Evolutionary conservation across 345 rosid genomes (phyloP), one percentile per base, ranked within the genome.

Genomic region (Brassica juncea): DNA sequence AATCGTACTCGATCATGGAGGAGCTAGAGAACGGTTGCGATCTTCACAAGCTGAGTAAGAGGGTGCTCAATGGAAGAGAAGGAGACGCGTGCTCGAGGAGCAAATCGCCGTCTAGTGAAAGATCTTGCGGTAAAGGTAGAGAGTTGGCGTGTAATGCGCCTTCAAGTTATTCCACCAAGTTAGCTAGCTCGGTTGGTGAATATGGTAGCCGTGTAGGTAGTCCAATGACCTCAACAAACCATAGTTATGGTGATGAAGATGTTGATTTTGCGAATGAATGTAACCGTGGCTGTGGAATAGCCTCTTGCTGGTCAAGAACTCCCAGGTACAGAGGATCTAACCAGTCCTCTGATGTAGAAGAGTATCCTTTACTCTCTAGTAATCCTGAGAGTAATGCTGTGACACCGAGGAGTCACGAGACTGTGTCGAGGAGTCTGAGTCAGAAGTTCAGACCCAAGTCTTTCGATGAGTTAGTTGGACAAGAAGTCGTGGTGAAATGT

Each of bases 401-500:
- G 23, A 80, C 78, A 49, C 82, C 75, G 10, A 72, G 80, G 57
- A 49, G 57, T 84, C 78, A 76, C n/a, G 88, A 84, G 69, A 77
- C 85, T 80, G 89, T 89, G 65, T 49, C 82, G 3, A 86, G 91
- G 84, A 88, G 96, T 76, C 81, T 90, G 34, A 88, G 92, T 80
- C 92, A 91, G 83, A 95, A 90, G 74, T 93, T 86, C 64, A 86
- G 84, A 80, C 99, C 97, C 16, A 95, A 84, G 64, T 84, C 86
- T 77, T 93, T 95, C 54, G 77, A 87, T 35, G 99, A 93, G 74
- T 75, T 95, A 85, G 92, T 93, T n/a, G 99, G 99, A 77, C 99
- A 95, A 83, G 85, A 86, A 76, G 88, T 90, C 3, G 94, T 91
- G 1, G 91, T 86, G 52, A 88, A 84, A 79, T 93, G 98, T 82